Percentiles rank a stretch among this genome's conserved stretches.
These are phyloP conservation scores for Aspergillus cristatus DNA, from an alignment of 495 filamentous ascomycete species.

Conservation along the genomic window DNA sequence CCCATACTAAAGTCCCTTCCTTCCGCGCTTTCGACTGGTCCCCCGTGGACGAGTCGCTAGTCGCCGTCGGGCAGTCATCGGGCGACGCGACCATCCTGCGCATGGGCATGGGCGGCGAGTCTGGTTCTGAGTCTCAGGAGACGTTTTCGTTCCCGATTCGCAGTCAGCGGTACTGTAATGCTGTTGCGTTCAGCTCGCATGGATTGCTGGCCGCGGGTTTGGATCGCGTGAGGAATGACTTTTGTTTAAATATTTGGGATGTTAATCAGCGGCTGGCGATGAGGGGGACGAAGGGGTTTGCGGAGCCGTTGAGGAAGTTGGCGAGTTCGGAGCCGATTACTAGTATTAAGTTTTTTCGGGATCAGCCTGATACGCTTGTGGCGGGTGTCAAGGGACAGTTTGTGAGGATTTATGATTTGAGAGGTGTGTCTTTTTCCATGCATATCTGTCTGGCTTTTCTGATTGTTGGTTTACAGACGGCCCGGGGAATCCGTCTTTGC, in stretches of 20 bases:
- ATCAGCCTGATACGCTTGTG: constrained; percentile 74
- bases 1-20: constrained; percentile 70
- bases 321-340: constrained; percentile 81
- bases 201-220: constrained; percentile 78
- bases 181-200: constrained; percentile 75
- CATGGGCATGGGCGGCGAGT: constrained; percentile 45
- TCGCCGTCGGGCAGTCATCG: constrained; percentile 76
- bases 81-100: constrained; percentile 78
- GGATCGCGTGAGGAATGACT: constrained; percentile 86
- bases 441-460: constrained; percentile 4
- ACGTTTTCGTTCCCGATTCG: constrained; percentile 69
- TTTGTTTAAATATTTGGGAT: constrained; percentile 91
- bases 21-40: constrained; percentile 97
- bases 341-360: constrained; percentile 82
- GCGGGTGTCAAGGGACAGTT: constrained; percentile 78
- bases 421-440: constrained; percentile 48
- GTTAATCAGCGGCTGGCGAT: constrained; percentile 53
- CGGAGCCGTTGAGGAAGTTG: constrained; percentile 60
- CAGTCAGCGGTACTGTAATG: constrained; percentile 81
- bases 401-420: constrained; percentile 79
- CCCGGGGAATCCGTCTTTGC: constrained; percentile 45
- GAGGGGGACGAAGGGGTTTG: constrained; percentile 30
- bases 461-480: constrained; percentile 28
- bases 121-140: constrained; percentile 43
- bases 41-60: constrained; percentile 60